These are phyloP conservation scores for Tolypocladium paradoxum DNA, from an alignment of 2,329 filamentous ascomycete genomes.

Conservation along the genomic window DNA sequence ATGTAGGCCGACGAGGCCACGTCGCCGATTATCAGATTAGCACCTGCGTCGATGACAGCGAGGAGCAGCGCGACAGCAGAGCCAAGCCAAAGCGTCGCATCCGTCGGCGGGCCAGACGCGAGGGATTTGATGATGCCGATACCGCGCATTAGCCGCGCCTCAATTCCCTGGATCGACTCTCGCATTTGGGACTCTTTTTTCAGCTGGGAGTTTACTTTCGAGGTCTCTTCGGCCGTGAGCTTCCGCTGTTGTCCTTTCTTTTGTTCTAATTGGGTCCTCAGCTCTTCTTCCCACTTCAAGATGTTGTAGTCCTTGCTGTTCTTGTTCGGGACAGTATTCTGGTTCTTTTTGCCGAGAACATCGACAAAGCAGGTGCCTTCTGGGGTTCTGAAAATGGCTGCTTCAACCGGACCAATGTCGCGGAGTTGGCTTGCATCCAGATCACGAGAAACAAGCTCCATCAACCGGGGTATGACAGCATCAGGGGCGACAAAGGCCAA, in stretches of 20 bases:
- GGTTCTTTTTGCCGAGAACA: slow-evolving; percentile 74
- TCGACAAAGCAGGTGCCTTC: slow-evolving; percentile 85
- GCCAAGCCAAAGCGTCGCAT: slow-evolving; percentile 81
- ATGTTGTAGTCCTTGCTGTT: slow-evolving; percentile 93
- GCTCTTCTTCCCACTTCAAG: slow-evolving; percentile 92
- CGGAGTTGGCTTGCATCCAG: slow-evolving; percentile 59
- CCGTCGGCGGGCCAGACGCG: slow-evolving; percentile 78
- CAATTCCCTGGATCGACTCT: slow-evolving; percentile 55
- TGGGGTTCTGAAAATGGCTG: slow-evolving; percentile 83
- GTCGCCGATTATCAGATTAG: slow-evolving; percentile 71
- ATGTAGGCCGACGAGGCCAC: slow-evolving; percentile 69
- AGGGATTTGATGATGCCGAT: slow-evolving; percentile 78
- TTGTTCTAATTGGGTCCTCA: slow-evolving; percentile 74
- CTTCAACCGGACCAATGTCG: slow-evolving; percentile 73
- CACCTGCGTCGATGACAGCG: slow-evolving; percentile 66
- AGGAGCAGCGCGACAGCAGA: slow-evolving; percentile 65
- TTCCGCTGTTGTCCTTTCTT: slow-evolving; percentile 92
- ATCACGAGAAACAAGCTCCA: slow-evolving; percentile 64
- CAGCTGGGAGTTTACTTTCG: slow-evolving; percentile 84
- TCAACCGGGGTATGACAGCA: slow-evolving; percentile 62
- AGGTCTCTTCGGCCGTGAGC: slow-evolving; percentile 76
- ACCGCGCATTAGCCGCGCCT: slow-evolving; percentile 65
- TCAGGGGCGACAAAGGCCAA: slow-evolving; percentile 89
- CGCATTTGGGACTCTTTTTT: slow-evolving; percentile 78
- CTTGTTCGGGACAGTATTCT: slow-evolving; percentile 63